phyloP scores from a whole-genome alignment of 1,284 basidiomycete genomes.

The Xanthoconium separans region DNA sequence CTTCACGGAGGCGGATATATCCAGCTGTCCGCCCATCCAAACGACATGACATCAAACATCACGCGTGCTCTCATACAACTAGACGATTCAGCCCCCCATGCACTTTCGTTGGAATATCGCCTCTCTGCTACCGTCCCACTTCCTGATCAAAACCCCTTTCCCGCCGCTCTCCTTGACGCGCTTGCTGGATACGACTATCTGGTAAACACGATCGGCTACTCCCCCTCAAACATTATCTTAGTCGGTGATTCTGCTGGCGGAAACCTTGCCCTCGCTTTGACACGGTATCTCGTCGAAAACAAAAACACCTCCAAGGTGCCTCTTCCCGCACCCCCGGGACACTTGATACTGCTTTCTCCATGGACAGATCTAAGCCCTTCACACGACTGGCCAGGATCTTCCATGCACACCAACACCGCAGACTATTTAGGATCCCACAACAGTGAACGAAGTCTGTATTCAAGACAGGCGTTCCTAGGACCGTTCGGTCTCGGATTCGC shows the following conservation, averaged over 20 bases:
- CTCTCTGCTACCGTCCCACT: slow-evolving; percentile 31
- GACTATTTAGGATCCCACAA: slow-evolving; percentile 21
- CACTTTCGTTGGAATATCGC: slow-evolving; percentile 45
- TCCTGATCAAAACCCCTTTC: slow-evolving; percentile 40
- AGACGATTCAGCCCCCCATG: slow-evolving; percentile 21
- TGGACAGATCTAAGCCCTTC: slow-evolving; percentile 41
- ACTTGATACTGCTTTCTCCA: slow-evolving; percentile 45
- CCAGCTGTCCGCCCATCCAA: slow-evolving; percentile 23
- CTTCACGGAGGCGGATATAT: slow-evolving; percentile 35
- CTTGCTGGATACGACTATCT: slow-evolving; percentile 54
- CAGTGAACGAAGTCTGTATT: slow-evolving; percentile 3
- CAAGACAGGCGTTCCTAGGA: slow-evolving; percentile 16
- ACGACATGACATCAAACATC: slow-evolving; percentile 22
- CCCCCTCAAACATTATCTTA: slow-evolving; percentile 50
- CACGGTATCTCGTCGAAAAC: slow-evolving; percentile 39
- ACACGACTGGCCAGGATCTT: slow-evolving; percentile 23
- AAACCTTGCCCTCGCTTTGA: slow-evolving; percentile 49
- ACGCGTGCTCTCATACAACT: slow-evolving; percentile 27
- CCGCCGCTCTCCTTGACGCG: slow-evolving; percentile 52
- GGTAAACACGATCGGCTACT: slow-evolving; percentile 40
- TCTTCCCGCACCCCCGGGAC: slow-evolving; percentile 35
- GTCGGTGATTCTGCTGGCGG: slow-evolving; percentile 62
- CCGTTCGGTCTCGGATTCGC: slow-evolving; percentile 19
- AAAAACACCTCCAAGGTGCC: slow-evolving; percentile 20
- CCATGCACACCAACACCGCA: slow-evolving; percentile 23